These are phyloP conservation scores for Hygrophorus pudorinus DNA, from an alignment of 768 basidiomycete genomes.

Conservation along the genomic window DNA sequence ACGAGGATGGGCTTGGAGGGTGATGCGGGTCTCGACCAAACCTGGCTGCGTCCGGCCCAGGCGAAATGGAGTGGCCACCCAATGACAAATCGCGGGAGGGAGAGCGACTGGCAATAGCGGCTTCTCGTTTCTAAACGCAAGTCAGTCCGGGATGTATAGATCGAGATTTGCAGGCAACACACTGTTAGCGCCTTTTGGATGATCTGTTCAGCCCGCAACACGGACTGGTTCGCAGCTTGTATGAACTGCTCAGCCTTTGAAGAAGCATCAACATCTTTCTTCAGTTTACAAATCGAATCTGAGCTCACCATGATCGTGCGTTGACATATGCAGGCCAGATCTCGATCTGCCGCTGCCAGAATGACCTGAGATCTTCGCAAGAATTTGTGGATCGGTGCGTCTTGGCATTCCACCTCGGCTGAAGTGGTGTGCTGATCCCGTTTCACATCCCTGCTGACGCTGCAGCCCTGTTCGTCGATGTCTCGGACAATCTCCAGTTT, in stretches of 20 bases:
- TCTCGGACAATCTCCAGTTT: constrained; percentile 31
- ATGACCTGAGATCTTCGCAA: constrained; percentile 36
- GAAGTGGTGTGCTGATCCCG: constrained; percentile 10
- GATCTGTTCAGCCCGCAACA: constrained; percentile 47
- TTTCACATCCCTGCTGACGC: constrained; percentile 31
- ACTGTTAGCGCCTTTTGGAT: constrained; percentile 49
- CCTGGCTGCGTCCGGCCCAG: neutral
- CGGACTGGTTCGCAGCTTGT: constrained; percentile 41
- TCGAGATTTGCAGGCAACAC: constrained; percentile 6
- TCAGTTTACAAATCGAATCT: constrained; percentile 5
- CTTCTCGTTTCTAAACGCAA: constrained; percentile 36
- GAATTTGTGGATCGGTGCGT: constrained; percentile 23
- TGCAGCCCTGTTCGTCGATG: constrained; percentile 24
- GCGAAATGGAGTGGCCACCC: neutral
- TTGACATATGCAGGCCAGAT: constrained; percentile 46
- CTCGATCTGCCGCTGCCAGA: constrained; percentile 43
- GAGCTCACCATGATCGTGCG: constrained; percentile 41
- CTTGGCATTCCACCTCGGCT: neutral
- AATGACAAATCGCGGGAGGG: constrained; percentile 10
- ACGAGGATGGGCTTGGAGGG: constrained; percentile 14
- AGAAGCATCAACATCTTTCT: constrained; percentile 3
- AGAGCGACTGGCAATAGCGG: constrained; percentile 29
- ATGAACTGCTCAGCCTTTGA: constrained; percentile 48
- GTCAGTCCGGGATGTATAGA: neutral
- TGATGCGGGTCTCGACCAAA: neutral